A percentile compares a stretch with the other conserved stretches of the same genome.
These are phyloP conservation scores for Hyphopichia wangnamkhiaoensis DNA, from an alignment of 1,139 yeast species.

Conservation along the genomic window DNA sequence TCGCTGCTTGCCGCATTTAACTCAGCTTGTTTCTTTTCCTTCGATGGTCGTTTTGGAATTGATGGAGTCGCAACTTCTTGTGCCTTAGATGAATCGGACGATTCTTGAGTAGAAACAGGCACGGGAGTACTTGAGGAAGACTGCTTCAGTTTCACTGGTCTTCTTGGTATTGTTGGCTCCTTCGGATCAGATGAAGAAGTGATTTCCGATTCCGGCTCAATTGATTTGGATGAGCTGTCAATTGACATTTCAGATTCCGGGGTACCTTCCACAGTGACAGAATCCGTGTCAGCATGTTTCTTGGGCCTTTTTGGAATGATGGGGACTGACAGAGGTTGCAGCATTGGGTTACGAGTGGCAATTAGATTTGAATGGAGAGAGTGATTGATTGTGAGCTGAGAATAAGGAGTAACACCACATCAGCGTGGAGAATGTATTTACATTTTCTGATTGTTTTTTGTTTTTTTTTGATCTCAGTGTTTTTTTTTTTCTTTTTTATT, in stretches of 20 bases:
- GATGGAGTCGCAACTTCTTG: background rate
- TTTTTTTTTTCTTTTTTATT: no score
- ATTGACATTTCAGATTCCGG: constrained; percentile 1
- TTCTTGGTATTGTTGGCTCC: constrained; percentile 1
- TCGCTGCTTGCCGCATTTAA: background rate
- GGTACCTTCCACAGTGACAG: background rate
- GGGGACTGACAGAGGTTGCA: constrained; percentile 10
- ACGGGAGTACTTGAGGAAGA: background rate
- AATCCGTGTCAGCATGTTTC: background rate
- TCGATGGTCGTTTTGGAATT: constrained; percentile 2
- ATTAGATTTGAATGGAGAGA: no score
- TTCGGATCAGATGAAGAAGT: background rate
- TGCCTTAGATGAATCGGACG: background rate
- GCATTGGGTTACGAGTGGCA: no score
- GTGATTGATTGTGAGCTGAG: no score
- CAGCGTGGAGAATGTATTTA: no score
- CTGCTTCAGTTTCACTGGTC: background rate
- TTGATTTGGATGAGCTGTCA: background rate
- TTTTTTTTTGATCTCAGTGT: no score
- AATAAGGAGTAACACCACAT: no score
- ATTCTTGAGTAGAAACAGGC: background rate
- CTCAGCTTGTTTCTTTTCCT: background rate
- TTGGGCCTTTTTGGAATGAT: constrained; percentile 14
- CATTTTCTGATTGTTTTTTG: no score
- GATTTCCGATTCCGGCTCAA: no score